Conservation (phyloP, 495 filamentous ascomycete species). For the Aspergillus carlsbadensis region DNA sequence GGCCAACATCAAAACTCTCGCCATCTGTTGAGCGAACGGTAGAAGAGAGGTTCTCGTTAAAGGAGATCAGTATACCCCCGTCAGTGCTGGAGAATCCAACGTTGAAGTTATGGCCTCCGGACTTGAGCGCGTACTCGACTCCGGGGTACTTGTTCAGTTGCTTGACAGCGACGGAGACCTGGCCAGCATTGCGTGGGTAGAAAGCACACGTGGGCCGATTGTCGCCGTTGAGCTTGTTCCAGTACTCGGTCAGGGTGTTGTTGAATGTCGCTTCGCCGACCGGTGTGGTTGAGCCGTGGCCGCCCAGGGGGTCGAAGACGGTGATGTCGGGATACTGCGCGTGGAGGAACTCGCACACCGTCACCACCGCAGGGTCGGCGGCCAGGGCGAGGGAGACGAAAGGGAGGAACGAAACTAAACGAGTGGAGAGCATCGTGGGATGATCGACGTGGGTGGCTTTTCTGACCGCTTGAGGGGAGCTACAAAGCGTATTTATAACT, state of each 20-base stretch:
- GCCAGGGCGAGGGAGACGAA: not conserved
- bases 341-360: not conserved
- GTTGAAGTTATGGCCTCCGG: slow-evolving; percentile 25
- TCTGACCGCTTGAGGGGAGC: too few species aligned
- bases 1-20: slow-evolving; percentile 24
- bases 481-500: too few species aligned
- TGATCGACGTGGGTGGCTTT: too few species aligned
- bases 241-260: slow-evolving; percentile 9
- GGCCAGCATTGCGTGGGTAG: slow-evolving; percentile 20
- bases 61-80: slow-evolving; percentile 20
- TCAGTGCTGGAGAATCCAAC: slow-evolving; percentile 23
- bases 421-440: too few species aligned
- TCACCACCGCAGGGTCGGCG: not conserved
- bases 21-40: slow-evolving; percentile 8
- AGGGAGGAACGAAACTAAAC: too few species aligned
- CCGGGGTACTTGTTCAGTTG: slow-evolving; percentile 15
- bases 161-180: slow-evolving; percentile 19
- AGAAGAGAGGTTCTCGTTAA: slow-evolving; percentile 15
- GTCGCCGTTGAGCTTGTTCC: slow-evolving; percentile 14
- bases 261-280: not conserved
- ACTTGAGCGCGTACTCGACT: slow-evolving; percentile 18
- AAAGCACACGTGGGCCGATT: slow-evolving; percentile 18
- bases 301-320: slow-evolving; percentile 5
- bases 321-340: slow-evolving; percentile 8
- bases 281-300: not conserved